Base-by-base conservation (phyloP, 2,329 filamentous ascomycete species). In the Scopulariopsis brevicaulis region DNA sequence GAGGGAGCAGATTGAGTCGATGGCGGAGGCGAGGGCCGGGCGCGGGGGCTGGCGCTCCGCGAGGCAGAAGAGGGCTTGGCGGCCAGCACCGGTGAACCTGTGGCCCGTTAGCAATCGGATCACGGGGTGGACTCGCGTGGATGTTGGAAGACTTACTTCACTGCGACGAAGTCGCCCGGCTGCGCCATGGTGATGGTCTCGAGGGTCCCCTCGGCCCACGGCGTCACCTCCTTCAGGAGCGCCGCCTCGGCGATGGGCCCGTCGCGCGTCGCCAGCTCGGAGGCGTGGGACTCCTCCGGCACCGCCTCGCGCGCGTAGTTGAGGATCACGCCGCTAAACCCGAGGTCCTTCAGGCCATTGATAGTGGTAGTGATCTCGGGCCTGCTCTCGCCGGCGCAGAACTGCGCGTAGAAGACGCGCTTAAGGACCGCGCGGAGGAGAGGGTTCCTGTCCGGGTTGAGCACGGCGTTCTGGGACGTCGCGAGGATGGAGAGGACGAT, bases 361-460 rank as follows among this genome's bases (percentile, higher is more conserved):
- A 90, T 81, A 0, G 87, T 91, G 34, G 69, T 71, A 50, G 77
- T 74, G 1, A 95, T 86, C 70, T 96, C 89, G 1, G 69, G 65
- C 0, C 80, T 76, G 54, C 82, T 87, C 71, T 91, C 87, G 32
- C 92, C 92, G 0, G 89, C 90, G 70, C 92, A 96, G 71, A 96
- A 96, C 66, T 96, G 92, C 25, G 85, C 84, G 69, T 96, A 96
- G 65, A 96, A 91, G 0, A 90, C 95, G 67, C 85, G 82, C 69
- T 91, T 90, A 55, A 96, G 76, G 50, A 91, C 67, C 60, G 76
- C 81, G 51, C 84, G 80, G 18, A 96, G 77, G 1, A 93, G 53
- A 0, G 83, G 83, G 67, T 96, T 96, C 56, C 74, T 77, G 67
- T 95, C 90, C 4, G 90, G 85, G 69, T 86, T 86, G 59, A 94